phyloP scores from a whole-genome alignment of 108 stramenopile genomes.

The Pseudonitzschia delicatissima region DNA sequence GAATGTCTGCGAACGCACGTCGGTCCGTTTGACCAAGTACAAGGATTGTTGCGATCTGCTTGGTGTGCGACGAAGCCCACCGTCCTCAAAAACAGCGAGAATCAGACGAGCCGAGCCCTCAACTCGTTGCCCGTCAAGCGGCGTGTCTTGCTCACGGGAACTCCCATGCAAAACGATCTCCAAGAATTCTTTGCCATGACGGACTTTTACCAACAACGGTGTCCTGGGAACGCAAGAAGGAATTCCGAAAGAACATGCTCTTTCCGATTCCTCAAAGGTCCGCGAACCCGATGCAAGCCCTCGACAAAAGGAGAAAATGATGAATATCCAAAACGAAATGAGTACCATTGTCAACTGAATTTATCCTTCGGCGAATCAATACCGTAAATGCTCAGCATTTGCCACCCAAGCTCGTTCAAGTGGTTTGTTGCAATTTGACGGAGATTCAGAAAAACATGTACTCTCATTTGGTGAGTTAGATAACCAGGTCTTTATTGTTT shows the following conservation, averaged over 20 bases:
- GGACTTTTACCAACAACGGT: conserved; percentile 93
- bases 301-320: conserved; percentile 74
- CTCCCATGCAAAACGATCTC: conserved; percentile 74
- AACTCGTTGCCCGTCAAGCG: conserved; percentile 80
- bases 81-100: conserved; percentile 97
- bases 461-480: conserved; percentile 64
- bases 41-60: conserved; percentile 89
- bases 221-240: conserved; percentile 88
- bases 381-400: conserved; percentile 96
- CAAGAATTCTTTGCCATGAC: conserved; percentile 97
- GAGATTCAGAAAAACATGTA: conserved; percentile 96
- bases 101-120: conserved; percentile 88
- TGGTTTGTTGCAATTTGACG: conserved; percentile 96
- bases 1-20: conserved; percentile 94
- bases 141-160: conserved; percentile 81
- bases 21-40: conserved; percentile 64
- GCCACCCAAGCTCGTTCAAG: conserved; percentile 97
- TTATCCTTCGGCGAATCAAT: conserved; percentile 96
- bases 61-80: conserved; percentile 98
- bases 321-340: conserved; percentile 89
- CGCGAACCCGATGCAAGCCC: conserved; percentile 97
- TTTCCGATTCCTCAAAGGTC: conserved; percentile 86
- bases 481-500: background rate
- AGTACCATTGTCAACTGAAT: conserved; percentile 88
- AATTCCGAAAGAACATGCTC: conserved; percentile 65